Evolutionary conservation across 2,329 filamentous ascomycete species (phyloP).

Genomic region (Thielaviopsis populi): DNA sequence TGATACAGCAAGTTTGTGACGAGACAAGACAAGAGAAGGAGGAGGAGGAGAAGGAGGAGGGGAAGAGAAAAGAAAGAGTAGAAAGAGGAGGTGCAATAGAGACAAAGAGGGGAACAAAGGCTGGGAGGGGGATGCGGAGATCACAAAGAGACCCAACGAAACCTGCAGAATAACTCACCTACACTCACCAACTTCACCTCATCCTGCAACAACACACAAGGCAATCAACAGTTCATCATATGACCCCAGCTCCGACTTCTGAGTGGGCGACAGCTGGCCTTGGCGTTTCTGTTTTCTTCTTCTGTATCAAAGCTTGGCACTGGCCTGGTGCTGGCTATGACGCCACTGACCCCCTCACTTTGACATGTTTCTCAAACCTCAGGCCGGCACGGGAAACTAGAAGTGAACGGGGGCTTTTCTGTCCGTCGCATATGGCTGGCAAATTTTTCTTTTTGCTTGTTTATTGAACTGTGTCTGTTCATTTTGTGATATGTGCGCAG

Average conservation of each 20-base stretch:
- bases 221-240: neutral
- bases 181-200: neutral
- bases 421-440: neutral
- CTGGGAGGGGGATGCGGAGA: neutral
- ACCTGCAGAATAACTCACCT: neutral
- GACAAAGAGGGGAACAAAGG: neutral
- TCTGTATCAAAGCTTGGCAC: neutral
- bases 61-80: neutral
- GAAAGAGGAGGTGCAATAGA: neutral
- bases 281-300: neutral
- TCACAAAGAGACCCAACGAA: neutral
- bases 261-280: neutral
- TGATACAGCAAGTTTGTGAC: neutral
- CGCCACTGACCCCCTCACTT: constrained; percentile 3
- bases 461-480: neutral
- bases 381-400: neutral
- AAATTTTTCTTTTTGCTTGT: neutral
- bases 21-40: neutral
- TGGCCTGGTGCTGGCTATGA: constrained; percentile 1
- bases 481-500: neutral
- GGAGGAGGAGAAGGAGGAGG: neutral
- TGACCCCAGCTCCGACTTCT: neutral
- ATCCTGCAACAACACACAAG: neutral
- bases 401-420: neutral
- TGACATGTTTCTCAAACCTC: constrained; percentile 5